Conservation (phyloP, 257 asterid genomes). For the Cordia subcordata region DNA sequence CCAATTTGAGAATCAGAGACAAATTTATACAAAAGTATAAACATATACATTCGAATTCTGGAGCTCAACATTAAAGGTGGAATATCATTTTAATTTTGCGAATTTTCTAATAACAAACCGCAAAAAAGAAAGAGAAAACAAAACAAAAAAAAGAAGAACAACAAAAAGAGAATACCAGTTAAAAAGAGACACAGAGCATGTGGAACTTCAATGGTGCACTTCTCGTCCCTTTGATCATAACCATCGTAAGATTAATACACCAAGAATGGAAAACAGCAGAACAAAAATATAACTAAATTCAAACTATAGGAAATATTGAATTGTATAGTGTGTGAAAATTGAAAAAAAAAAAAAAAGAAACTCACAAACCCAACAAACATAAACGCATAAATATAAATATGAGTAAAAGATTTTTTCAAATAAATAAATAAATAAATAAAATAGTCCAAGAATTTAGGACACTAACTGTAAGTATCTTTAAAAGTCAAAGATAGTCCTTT, state of each 20-base stretch:
- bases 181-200: conserved; percentile 7
- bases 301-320: no score
- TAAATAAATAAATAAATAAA: background rate
- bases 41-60: no score
- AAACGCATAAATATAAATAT: background rate
- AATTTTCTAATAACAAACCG: no score
- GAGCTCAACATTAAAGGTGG: no score
- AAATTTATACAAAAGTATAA: no score
- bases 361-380: background rate
- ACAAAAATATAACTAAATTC: no score
- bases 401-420: background rate
- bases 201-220: conserved; percentile 1
- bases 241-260: background rate
- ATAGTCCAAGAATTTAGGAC: conserved; percentile 13
- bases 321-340: no score
- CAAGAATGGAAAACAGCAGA: background rate
- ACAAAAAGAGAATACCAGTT: background rate
- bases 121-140: background rate
- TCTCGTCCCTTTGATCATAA: background rate
- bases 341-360: background rate
- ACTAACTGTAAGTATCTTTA: background rate
- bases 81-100: background rate
- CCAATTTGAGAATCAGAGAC: no score
- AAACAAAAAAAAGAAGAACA: background rate
- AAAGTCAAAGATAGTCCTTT: conserved; percentile 10